phyloP scores from a whole-genome alignment of 2,329 filamentous ascomycete species.

The Talaromyces sp. region DNA sequence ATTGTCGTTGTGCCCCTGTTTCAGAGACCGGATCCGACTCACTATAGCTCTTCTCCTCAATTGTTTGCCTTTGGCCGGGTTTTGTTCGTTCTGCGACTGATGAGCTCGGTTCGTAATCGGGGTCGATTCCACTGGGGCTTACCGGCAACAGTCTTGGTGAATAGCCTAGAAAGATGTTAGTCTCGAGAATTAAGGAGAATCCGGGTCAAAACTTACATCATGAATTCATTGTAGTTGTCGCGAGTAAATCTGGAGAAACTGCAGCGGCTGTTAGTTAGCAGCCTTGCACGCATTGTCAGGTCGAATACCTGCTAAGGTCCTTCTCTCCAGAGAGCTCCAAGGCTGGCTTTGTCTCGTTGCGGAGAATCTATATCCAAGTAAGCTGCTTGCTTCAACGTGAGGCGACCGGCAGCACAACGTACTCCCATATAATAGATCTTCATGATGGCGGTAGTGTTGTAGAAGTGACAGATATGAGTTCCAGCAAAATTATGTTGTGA shows the following conservation, averaged over 20 bases:
- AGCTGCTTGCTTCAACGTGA: neutral
- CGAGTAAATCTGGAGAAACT: conserved; percentile 79
- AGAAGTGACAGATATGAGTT: neutral
- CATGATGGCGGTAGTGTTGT: conserved; percentile 56
- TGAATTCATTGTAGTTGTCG: conserved; percentile 54
- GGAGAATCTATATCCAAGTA: conserved; percentile 62
- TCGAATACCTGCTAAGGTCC: conserved; percentile 58
- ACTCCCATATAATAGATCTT: conserved; percentile 88
- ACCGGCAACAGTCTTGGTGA: conserved; percentile 76
- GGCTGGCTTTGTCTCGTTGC: conserved; percentile 73
- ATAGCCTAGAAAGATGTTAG: conserved; percentile 50
- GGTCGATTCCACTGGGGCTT: neutral
- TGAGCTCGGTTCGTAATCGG: neutral
- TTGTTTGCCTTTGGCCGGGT: conserved; percentile 78
- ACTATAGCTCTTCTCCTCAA: conserved; percentile 56
- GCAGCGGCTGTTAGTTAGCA: neutral
- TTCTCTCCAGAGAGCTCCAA: conserved; percentile 74
- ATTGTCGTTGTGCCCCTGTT: neutral
- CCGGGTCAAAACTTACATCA: conserved; percentile 14
- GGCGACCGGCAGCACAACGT: conserved; percentile 37
- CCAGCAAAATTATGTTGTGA: neutral
- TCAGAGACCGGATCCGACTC: neutral
- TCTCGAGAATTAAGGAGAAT: neutral
- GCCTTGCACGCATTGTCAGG: neutral
- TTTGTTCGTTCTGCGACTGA: conserved; percentile 63